Conservation (phyloP, 441 rosid genomes). For the Daphne laureola region DNA sequence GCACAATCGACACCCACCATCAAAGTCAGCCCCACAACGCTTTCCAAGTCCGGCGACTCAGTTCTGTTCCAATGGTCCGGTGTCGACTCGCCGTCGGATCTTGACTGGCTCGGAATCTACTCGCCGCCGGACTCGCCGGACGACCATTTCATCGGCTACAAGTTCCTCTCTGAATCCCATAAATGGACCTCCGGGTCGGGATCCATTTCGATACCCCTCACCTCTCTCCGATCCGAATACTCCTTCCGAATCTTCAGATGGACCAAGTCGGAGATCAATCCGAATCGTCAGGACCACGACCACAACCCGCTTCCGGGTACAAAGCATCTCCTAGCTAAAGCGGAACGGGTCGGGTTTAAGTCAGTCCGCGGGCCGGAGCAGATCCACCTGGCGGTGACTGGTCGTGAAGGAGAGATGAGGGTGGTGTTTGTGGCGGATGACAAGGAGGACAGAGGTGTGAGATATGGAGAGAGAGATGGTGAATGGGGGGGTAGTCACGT, state of each 20-base stretch:
- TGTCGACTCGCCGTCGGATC: constrained; percentile 59
- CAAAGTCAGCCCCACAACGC: constrained; percentile 35
- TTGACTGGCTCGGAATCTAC: constrained; percentile 85
- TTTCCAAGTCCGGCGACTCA: constrained; percentile 53
- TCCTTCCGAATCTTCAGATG: constrained; percentile 85
- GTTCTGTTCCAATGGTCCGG: constrained; percentile 64
- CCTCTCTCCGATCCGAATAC: constrained; percentile 65
- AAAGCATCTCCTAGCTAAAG: constrained; percentile 39
- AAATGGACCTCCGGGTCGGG: constrained; percentile 64
- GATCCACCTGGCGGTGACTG: constrained; percentile 67
- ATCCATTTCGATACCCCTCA: constrained; percentile 51
- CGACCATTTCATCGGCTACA: constrained; percentile 71
- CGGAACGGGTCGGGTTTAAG: constrained; percentile 36
- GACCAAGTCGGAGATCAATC: constrained; percentile 63
- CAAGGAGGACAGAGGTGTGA: constrained; percentile 46
- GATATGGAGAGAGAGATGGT: constrained; percentile 51
- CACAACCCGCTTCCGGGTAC: constrained; percentile 77
- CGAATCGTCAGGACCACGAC: constrained; percentile 55
- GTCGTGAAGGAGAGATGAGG: constrained; percentile 65
- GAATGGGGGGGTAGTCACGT: constrained; percentile 21
- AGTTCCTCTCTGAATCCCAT: constrained; percentile 56
- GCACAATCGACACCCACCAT: constrained; percentile 26
- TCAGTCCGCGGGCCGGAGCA: constrained; percentile 50
- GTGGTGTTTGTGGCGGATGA: constrained; percentile 75
- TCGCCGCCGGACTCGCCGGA: constrained; percentile 64